Base-by-base conservation (phyloP, 2,329 filamentous ascomycete genomes). In the Colletotrichum incanum region DNA sequence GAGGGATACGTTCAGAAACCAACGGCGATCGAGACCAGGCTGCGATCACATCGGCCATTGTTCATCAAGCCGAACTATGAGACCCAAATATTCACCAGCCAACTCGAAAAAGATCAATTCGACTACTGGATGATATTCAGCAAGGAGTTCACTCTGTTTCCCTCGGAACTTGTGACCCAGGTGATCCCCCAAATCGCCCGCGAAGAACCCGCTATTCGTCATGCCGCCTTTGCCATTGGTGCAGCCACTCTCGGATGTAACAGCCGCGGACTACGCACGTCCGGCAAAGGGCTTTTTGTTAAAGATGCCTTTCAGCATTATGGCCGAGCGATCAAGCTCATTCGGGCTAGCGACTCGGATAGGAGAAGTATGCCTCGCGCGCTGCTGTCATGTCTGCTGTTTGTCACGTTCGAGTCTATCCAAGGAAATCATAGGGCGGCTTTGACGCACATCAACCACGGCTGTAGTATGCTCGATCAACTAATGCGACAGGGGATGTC, bases 371-470 rank as follows among this genome's bases (percentile, higher is more conserved):
- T 12, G 6, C 60, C 67, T 4, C 84, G 82, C 1, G 82, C 82
- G 0, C 66, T 84, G 55, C 67, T 84, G 9, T 81, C 82, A 1
- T 84, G 82, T 0, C 74, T 84, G 2, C 74, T 84, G 0, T 84
- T 84, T 65, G 80, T 84, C 49, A 84, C 82, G 71, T 84, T 84
- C 62, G 83, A 84, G 56, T 74, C 82, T 1, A 80, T 83, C 65
- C 76, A 82, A 5, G 82, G 81, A 0, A 84, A 84, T 12, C 78
- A 80, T 64, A 77, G 80, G 2, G 81, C 80, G 1, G 82, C 83
- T 5, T 76, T 84, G 8, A 82, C 83, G 39, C 83, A 84, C 63
- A 76, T 84, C 47, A 82, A 77, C 1, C 80, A 83, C 52, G 83
- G 83, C 14, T 67, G 41, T 23, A 70, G 43, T 16, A 54, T 73